Base-by-base conservation (phyloP, 2,329 filamentous ascomycete genomes). In the Acrocalymma vagum region DNA sequence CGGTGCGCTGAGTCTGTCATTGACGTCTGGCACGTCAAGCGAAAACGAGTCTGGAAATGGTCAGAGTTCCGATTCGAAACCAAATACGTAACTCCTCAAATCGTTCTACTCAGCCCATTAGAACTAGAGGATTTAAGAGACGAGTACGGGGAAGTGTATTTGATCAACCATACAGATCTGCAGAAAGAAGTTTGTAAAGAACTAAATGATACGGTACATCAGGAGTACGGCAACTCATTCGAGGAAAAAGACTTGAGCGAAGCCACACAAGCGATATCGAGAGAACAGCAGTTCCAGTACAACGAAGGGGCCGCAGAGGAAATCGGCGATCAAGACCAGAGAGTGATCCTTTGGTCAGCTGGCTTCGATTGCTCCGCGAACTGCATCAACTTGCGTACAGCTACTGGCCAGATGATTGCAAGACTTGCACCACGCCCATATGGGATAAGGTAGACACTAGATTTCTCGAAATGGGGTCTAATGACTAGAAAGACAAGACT, bases 21-120 rank as follows among this genome's bases (percentile, higher is more conserved):
- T 13, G 42, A 28, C 21, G 26, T 14, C 22, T 45, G 42, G 42
- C 36, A 40, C 17, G 21, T 17, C 8, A 34, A 20, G 13, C 22
- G 36, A n/a, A 15, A 25, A 18, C 36, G 36, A 10, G 25, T 26
- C 5, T 40, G 42, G 37, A 40, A 37, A 29, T 41, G 37, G 37
- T 34, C 23, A 9, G 34, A 44, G 16, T 44, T 44, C 14, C 41
- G 41, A 11, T 44, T 38, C 24, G 41, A 44, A 18, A 39, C 35
- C 9, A 22, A 33, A 25, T 44, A 34, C 30, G 41, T 44, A 18
- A 44, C 35, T 10, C 34, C 41, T n/a, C 28, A 33, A 15, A 39
- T 44, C 15, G 21, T 44, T 7, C 26, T 39, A 5, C 13, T 13
- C 5, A 29, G 9, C 27, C 27, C 20, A 14, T 16, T 20, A 27